phyloP scores from a whole-genome alignment of 2,329 filamentous ascomycete species.

The Diaporthe aspalathi region DNA sequence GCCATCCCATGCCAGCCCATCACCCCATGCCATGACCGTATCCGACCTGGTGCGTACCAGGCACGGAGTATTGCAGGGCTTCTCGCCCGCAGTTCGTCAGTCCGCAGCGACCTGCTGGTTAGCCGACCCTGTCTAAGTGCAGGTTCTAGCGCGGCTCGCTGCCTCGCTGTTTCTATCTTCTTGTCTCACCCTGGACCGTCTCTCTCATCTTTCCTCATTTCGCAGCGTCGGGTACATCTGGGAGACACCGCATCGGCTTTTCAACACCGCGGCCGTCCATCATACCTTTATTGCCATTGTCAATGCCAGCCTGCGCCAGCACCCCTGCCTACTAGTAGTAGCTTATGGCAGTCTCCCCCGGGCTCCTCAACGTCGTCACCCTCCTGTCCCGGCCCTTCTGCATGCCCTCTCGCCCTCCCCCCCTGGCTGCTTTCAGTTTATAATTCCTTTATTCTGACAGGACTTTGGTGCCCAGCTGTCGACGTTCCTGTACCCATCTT shows the following conservation, averaged over 20 bases:
- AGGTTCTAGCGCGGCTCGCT: conserved; percentile 10
- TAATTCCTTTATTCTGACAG: conserved; percentile 11
- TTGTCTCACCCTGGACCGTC: conserved; percentile 7
- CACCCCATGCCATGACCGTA: background rate
- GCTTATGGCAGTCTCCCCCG: background rate
- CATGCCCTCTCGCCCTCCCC: background rate
- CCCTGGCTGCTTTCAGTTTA: background rate
- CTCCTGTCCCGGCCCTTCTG: background rate
- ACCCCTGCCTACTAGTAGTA: background rate
- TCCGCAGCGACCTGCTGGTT: conserved; percentile 5
- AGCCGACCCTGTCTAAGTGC: background rate
- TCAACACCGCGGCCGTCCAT: background rate
- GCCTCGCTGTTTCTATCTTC: conserved; percentile 9
- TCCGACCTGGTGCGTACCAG: conserved; percentile 10
- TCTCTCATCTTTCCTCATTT: background rate
- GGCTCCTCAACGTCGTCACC: background rate
- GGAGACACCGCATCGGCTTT: background rate
- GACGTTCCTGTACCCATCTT: background rate
- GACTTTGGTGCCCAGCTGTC: background rate
- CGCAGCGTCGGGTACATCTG: background rate
- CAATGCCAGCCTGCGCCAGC: conserved; percentile 18
- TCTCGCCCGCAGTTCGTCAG: conserved; percentile 9
- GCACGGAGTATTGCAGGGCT: conserved; percentile 12
- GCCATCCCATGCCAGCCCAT: background rate
- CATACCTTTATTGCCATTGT: conserved; percentile 24